phyloP scores from a whole-genome alignment of 345 rosid species.

The Citrus sp. region DNA sequence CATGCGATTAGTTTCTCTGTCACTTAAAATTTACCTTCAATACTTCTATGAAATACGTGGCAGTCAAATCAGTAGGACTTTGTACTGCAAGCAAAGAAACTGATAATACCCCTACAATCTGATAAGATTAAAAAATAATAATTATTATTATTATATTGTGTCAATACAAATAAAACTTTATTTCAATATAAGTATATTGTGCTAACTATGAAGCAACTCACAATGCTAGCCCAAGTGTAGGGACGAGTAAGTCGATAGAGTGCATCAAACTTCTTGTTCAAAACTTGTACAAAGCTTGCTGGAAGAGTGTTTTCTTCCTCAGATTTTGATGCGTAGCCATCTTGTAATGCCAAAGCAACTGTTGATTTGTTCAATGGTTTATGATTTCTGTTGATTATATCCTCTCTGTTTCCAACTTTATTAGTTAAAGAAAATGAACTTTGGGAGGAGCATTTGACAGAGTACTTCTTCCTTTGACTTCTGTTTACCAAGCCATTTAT shows the following conservation, averaged over 20 bases:
- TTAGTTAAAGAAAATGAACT: neutral
- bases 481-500: neutral
- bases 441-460: neutral
- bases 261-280: neutral
- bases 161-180: too few relatives aligned
- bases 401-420: neutral
- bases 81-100: slow-evolving; percentile 27
- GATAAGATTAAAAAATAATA: neutral
- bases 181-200: too few relatives aligned
- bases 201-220: slow-evolving; percentile 1
- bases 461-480: neutral
- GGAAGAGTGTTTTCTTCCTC: neutral
- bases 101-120: slow-evolving; percentile 26
- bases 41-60: slow-evolving; percentile 18
- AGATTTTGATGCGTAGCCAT: neutral
- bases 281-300: neutral
- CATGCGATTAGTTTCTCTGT: too few relatives aligned
- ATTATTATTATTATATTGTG: too few relatives aligned
- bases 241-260: slow-evolving; percentile 27
- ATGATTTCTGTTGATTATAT: neutral
- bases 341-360: neutral
- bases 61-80: slow-evolving; percentile 17
- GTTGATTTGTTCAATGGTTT: neutral
- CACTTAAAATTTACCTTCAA: slow-evolving; percentile 15
- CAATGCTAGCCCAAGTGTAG: slow-evolving; percentile 27